These are phyloP conservation scores for Calonectria fujianensis DNA, from an alignment of 2,329 filamentous ascomycete species.

Conservation along the genomic window DNA sequence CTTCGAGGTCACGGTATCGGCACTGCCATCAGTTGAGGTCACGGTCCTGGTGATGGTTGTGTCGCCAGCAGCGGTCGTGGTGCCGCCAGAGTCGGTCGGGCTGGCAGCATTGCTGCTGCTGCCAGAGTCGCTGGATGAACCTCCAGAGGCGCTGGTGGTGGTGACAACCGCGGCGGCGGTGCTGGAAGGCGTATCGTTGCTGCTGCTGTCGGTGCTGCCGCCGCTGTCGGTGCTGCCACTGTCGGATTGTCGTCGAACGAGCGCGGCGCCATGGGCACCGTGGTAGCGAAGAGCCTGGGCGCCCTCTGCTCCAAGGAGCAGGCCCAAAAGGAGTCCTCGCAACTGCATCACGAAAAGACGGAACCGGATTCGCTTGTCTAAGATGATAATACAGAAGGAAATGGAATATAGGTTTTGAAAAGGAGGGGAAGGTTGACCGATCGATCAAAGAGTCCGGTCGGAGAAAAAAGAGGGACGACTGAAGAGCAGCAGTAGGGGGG, in stretches of 20 bases:
- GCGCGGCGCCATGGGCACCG: background rate
- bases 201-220: constrained; percentile 30
- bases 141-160: constrained; percentile 7
- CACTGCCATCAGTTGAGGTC: constrained; percentile 56
- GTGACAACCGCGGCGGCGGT: constrained; percentile 39
- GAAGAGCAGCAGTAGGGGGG: constrained; percentile 28
- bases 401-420: constrained; percentile 10
- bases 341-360: constrained; percentile 50
- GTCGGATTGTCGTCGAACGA: constrained; percentile 44
- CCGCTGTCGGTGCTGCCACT: constrained; percentile 29
- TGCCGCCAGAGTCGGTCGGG: constrained; percentile 21
- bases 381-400: constrained; percentile 30
- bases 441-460: constrained; percentile 41
- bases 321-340: constrained; percentile 50
- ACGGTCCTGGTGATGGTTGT: constrained; percentile 56
- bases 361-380: constrained; percentile 30
- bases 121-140: constrained; percentile 3
- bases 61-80: constrained; percentile 47
- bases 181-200: constrained; percentile 25
- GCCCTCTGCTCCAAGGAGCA: constrained; percentile 53
- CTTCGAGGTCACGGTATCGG: constrained; percentile 54
- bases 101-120: constrained; percentile 11
- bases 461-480: constrained; percentile 35
- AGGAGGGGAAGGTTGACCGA: constrained; percentile 34
- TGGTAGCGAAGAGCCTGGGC: constrained; percentile 41